A percentile compares a stretch with the other conserved stretches of the same genome.
Conservation (phyloP, 1,284 basidiomycete genomes). For the Blastosporella zonata region DNA sequence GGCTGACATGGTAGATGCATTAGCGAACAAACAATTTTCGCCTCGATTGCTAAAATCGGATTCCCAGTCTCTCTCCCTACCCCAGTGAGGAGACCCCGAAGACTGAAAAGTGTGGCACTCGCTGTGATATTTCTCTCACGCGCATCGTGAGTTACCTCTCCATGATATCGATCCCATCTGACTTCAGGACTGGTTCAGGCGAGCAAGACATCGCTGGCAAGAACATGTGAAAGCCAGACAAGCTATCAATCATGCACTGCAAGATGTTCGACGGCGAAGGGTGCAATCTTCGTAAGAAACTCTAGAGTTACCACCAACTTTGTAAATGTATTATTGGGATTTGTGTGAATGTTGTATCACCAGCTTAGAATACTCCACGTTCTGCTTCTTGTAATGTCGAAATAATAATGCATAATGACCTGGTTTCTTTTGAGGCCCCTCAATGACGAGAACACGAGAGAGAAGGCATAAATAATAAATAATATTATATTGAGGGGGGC, state of each 20-base stretch:
- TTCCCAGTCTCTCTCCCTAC: conserved; percentile 46
- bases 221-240: conserved; percentile 57
- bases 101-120: conserved; percentile 57
- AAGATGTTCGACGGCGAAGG: conserved; percentile 64
- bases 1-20: background rate
- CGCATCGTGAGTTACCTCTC: conserved; percentile 49
- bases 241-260: conserved; percentile 60
- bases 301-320: conserved; percentile 12
- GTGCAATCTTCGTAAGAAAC: conserved; percentile 23
- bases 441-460: no score
- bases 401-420: conserved; percentile 4
- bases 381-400: conserved; percentile 9
- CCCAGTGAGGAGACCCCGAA: conserved; percentile 37
- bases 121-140: conserved; percentile 67
- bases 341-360: conserved; percentile 21
- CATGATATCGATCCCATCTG: background rate
- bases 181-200: conserved; percentile 34
- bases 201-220: conserved; percentile 59
- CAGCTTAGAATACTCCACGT: background rate
- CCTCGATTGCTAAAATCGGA: conserved; percentile 76
- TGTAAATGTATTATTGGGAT: conserved; percentile 14
- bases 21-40: conserved; percentile 78
- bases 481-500: conserved; percentile 18
- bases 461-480: background rate
- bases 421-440: background rate